Conservation (phyloP, 2,329 filamentous ascomycete genomes). For the Metarhizium humberi region DNA sequence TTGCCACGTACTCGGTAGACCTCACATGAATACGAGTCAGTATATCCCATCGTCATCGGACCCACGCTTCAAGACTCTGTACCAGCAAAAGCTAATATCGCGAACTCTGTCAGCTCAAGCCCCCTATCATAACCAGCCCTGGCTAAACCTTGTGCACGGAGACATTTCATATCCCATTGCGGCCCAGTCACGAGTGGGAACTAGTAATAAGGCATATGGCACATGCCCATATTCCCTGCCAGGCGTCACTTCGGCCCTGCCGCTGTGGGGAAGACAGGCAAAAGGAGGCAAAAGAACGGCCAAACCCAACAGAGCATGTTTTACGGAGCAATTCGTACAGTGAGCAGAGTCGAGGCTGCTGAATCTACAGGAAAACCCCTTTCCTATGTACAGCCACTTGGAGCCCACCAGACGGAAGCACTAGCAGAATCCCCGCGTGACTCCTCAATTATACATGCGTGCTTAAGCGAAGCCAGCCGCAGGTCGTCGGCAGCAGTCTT, state of each 20-base stretch:
- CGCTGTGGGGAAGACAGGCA: background rate
- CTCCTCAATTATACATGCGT: constrained; percentile 5
- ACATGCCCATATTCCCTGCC: background rate
- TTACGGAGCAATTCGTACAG: background rate
- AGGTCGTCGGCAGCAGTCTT: constrained; percentile 1
- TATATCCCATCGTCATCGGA: background rate
- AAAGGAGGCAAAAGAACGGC: background rate
- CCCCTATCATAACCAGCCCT: background rate
- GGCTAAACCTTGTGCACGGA: background rate
- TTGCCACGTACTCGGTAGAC: background rate
- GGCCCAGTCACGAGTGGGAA: background rate
- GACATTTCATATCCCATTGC: background rate
- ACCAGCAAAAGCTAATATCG: no score
- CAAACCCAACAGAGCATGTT: background rate
- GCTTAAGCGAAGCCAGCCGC: constrained; percentile 5
- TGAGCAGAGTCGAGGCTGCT: background rate
- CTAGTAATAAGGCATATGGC: no score
- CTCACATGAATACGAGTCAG: background rate
- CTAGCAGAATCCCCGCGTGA: constrained; percentile 5
- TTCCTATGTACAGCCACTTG: background rate
- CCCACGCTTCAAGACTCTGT: background rate
- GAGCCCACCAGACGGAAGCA: constrained; percentile 1
- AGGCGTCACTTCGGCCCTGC: background rate
- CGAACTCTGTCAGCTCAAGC: no score
- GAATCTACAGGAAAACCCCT: background rate